Evolutionary conservation across 192 early-diverging fungal species (phyloP).

Genomic region (Phycomyces blakesleeanus): DNA sequence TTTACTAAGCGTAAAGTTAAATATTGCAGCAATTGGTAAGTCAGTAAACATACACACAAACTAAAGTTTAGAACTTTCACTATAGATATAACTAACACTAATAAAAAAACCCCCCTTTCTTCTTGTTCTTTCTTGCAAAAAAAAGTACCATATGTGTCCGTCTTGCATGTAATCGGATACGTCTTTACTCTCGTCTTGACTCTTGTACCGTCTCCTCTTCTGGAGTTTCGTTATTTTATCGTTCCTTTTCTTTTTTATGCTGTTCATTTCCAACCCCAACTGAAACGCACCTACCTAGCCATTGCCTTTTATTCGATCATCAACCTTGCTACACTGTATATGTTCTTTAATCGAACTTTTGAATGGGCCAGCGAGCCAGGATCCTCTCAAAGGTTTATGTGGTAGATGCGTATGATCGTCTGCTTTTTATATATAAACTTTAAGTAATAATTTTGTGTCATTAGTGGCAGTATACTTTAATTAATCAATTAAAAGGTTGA

Average conservation of each 20-base stretch:
- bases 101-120: too few relatives aligned
- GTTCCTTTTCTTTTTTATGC: conserved; percentile 76
- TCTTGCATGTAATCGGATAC: conserved; percentile 57
- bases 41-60: not conserved
- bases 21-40: conserved; percentile 46
- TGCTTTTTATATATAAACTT: too few relatives aligned
- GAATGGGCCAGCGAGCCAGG: conserved; percentile 67
- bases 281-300: conserved; percentile 32
- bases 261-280: conserved; percentile 52
- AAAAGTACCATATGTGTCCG: conserved; percentile 37
- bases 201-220: conserved; percentile 85
- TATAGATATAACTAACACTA: not conserved
- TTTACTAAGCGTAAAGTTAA: conserved; percentile 40
- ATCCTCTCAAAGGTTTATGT: conserved; percentile 85
- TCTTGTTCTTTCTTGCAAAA: conserved; percentile 12
- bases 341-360: conserved; percentile 80
- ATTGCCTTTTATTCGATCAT: conserved; percentile 49
- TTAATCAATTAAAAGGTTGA: too few relatives aligned
- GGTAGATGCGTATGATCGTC: conserved; percentile 51
- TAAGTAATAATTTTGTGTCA: too few relatives aligned
- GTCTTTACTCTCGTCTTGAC: conserved; percentile 49
- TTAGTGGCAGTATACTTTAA: too few relatives aligned
- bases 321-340: conserved; percentile 65
- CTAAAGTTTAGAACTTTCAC: not conserved
- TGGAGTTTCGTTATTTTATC: conserved; percentile 96